Conservation (phyloP, 805 yeast genomes). For the Wickerhamiella dianesei region DNA sequence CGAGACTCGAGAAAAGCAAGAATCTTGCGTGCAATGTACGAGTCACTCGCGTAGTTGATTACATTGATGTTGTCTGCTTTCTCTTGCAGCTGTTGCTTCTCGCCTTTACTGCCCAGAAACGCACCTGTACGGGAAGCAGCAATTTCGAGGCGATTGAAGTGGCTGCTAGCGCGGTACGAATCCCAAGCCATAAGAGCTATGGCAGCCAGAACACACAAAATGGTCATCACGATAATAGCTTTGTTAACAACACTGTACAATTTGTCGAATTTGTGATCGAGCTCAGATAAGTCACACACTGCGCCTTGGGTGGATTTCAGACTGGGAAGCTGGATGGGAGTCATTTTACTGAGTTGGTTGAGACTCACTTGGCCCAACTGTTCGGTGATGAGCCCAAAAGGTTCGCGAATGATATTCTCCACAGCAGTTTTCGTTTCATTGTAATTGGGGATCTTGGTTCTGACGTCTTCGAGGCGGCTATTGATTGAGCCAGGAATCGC, state of each 20-base stretch:
- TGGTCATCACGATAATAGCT: conserved; percentile 4
- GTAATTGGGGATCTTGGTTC: conserved; percentile 49
- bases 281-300: conserved; percentile 5
- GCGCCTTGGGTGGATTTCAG: background rate
- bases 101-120: background rate
- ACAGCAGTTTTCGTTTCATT: conserved; percentile 49
- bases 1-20: background rate
- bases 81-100: background rate
- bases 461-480: conserved; percentile 37
- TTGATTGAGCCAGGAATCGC: conserved; percentile 56
- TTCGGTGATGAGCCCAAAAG: conserved; percentile 40
- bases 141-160: conserved; percentile 8
- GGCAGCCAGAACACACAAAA: conserved; percentile 7
- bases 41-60: background rate
- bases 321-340: background rate
- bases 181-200: conserved; percentile 4
- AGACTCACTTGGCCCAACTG: conserved; percentile 23
- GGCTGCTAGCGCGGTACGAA: conserved; percentile 3
- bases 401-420: conserved; percentile 37
- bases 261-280: conserved; percentile 2
- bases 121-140: conserved; percentile 5
- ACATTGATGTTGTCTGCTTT: background rate
- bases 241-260: background rate
- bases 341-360: background rate
- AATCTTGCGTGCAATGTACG: background rate